Conservation (phyloP, 352 stramenopile species). For the Globisporangium okanoganense region DNA sequence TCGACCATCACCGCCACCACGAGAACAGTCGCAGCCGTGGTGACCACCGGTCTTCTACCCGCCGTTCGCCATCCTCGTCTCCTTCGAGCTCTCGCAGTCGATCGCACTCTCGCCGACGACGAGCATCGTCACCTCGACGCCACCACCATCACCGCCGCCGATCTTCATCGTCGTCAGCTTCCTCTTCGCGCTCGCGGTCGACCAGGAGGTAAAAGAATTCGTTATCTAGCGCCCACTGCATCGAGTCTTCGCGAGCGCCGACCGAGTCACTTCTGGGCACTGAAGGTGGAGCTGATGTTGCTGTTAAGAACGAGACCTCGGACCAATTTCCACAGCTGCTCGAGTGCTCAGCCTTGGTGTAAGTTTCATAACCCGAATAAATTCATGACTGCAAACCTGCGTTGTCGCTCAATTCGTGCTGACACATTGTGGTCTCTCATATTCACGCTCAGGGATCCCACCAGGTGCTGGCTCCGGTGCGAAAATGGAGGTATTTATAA, state of each 20-base stretch:
- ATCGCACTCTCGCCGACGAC: constrained; percentile 18
- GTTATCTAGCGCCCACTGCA: not conserved
- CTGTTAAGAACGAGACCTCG: not conserved
- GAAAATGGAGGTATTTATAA: not conserved
- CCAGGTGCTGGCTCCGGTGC: not conserved
- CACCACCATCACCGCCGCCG: not conserved
- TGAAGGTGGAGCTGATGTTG: no score
- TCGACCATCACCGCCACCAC: constrained; percentile 8
- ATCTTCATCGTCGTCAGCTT: constrained; percentile 11
- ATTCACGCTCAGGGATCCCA: no score
- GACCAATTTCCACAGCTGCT: not conserved
- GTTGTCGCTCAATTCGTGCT: no score
- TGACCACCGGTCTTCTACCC: constrained; percentile 11
- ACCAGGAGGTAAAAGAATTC: not conserved
- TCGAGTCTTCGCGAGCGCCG: not conserved
- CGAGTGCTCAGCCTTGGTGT: not conserved
- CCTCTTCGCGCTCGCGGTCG: constrained; percentile 19
- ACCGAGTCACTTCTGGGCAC: not conserved
- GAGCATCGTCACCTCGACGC: not conserved
- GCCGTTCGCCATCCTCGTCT: constrained; percentile 16
- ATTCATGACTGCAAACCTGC: no score
- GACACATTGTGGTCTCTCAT: not conserved
- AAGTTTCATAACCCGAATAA: not conserved
- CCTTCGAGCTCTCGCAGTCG: constrained; percentile 33
- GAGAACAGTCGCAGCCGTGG: constrained; percentile 9